Conservation (phyloP, 192 early-diverging fungal genomes). For the Rhizoclosmatium globosum region DNA sequence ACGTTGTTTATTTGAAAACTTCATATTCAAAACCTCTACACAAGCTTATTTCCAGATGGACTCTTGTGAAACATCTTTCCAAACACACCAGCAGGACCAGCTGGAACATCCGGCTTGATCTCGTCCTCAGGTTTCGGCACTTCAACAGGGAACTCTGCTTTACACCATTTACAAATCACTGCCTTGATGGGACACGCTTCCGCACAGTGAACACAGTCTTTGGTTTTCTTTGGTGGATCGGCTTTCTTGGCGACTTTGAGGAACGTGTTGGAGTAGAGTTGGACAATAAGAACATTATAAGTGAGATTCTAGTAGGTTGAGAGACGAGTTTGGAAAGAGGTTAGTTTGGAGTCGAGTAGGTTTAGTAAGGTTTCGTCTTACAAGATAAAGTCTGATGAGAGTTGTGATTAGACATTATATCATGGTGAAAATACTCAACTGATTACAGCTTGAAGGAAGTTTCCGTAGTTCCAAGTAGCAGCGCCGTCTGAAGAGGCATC, state of each 20-base stretch:
- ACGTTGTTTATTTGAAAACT: too few relatives aligned
- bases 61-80: too few relatives aligned
- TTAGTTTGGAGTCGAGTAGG: slow-evolving; percentile 38
- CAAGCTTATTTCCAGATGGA: too few relatives aligned
- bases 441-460: slow-evolving; percentile 68
- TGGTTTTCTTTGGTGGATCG: neutral
- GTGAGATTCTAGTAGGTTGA: slow-evolving; percentile 44
- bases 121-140: neutral
- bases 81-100: too few relatives aligned
- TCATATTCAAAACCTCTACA: too few relatives aligned
- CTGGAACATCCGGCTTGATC: too few relatives aligned
- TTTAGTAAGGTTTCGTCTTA: slow-evolving; percentile 55
- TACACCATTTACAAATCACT: slow-evolving; percentile 8
- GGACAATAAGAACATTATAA: slow-evolving; percentile 29
- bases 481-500: neutral
- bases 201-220: neutral
- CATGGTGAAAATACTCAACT: slow-evolving; percentile 64
- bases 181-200: slow-evolving; percentile 18
- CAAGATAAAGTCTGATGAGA: neutral
- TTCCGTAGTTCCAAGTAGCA: slow-evolving; percentile 57
- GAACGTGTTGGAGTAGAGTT: slow-evolving; percentile 25
- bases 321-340: too few relatives aligned
- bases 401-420: neutral
- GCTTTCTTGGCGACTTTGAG: slow-evolving; percentile 17
- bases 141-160: neutral